Percentiles rank a stretch among this genome's conserved stretches.
phyloP scores from a whole-genome alignment of 352 stramenopile genomes.

The Phytophthora colocasiae region DNA sequence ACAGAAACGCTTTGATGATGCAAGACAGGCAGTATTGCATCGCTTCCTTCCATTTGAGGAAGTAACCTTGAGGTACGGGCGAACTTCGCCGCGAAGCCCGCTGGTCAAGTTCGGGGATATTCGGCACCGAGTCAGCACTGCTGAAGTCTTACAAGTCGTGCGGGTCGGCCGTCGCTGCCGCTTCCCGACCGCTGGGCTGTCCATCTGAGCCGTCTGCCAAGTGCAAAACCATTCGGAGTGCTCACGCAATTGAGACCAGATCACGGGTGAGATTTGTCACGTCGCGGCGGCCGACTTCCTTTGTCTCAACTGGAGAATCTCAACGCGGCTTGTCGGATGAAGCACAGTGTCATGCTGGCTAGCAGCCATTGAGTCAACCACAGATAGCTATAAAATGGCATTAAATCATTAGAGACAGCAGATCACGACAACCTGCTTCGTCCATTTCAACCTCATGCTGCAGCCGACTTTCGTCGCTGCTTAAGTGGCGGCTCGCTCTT shows the following conservation, averaged over 20 bases:
- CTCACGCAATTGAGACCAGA: neutral
- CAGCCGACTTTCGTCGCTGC: constrained; percentile 31
- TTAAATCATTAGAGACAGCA: constrained; percentile 36
- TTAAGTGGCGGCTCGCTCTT: constrained; percentile 28
- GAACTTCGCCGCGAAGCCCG: neutral
- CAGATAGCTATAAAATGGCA: constrained; percentile 16
- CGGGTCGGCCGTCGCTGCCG: constrained; percentile 19
- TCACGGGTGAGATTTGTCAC: constrained; percentile 15
- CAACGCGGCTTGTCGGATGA: constrained; percentile 11
- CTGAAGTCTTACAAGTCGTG: constrained; percentile 6
- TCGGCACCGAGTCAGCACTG: neutral
- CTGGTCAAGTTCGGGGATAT: constrained; percentile 2
- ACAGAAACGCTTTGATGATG: too few species aligned
- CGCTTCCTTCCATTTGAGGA: neutral
- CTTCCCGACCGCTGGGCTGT: constrained; percentile 17
- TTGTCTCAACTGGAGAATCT: constrained; percentile 12
- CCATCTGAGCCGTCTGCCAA: constrained; percentile 31
- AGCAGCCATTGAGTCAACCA: constrained; percentile 3
- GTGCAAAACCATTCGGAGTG: constrained; percentile 1
- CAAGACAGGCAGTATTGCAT: neutral
- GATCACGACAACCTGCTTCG: neutral
- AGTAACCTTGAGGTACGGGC: neutral
- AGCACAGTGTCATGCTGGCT: constrained; percentile 1
- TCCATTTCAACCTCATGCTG: constrained; percentile 18
- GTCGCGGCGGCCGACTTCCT: constrained; percentile 15